Percentiles rank a stretch among this genome's conserved stretches.
These are phyloP conservation scores for Fusarium zealandicum DNA, from an alignment of 2,329 filamentous ascomycete genomes.

Conservation along the genomic window DNA sequence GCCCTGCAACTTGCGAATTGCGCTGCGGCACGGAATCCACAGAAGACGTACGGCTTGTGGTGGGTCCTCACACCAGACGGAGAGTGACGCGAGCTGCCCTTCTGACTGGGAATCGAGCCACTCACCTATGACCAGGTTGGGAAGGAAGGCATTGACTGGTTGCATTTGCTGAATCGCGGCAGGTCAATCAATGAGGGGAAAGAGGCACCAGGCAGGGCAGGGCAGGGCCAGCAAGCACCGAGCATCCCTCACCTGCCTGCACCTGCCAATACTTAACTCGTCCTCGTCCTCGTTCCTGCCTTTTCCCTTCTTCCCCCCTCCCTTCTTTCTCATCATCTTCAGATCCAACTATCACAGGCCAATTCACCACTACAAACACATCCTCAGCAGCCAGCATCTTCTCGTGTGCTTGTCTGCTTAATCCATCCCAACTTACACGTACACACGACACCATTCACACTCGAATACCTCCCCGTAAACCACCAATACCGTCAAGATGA, in stretches of 20 bases:
- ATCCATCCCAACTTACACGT: slow-evolving; percentile 20
- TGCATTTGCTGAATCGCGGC: slow-evolving; percentile 25
- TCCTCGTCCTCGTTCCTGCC: slow-evolving; percentile 34
- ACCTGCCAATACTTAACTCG: slow-evolving; percentile 30
- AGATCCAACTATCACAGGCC: slow-evolving; percentile 7
- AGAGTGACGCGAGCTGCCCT: slow-evolving; percentile 9
- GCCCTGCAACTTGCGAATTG: too few species aligned
- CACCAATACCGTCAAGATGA: slow-evolving; percentile 57
- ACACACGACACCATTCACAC: slow-evolving; percentile 26
- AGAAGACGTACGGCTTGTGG: slow-evolving; percentile 17
- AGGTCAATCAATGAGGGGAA: slow-evolving; percentile 34
- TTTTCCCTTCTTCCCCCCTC: slow-evolving; percentile 33
- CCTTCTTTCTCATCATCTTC: slow-evolving; percentile 35
- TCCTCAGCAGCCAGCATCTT: slow-evolving; percentile 22
- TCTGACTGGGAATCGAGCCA: slow-evolving; percentile 31
- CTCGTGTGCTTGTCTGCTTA: slow-evolving; percentile 25
- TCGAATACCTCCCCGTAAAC: slow-evolving; percentile 33
- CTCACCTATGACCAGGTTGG: slow-evolving; percentile 22
- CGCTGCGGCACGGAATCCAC: neutral
- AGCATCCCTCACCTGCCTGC: slow-evolving; percentile 20
- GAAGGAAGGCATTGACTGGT: slow-evolving; percentile 22
- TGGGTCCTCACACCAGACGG: slow-evolving; percentile 30
- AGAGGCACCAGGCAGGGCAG: slow-evolving; percentile 17
- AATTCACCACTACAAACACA: slow-evolving; percentile 24
- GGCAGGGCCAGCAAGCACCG: too few species aligned